phyloP scores from a whole-genome alignment of 2,329 filamentous ascomycete species.

The Colletotrichum tanaceti region DNA sequence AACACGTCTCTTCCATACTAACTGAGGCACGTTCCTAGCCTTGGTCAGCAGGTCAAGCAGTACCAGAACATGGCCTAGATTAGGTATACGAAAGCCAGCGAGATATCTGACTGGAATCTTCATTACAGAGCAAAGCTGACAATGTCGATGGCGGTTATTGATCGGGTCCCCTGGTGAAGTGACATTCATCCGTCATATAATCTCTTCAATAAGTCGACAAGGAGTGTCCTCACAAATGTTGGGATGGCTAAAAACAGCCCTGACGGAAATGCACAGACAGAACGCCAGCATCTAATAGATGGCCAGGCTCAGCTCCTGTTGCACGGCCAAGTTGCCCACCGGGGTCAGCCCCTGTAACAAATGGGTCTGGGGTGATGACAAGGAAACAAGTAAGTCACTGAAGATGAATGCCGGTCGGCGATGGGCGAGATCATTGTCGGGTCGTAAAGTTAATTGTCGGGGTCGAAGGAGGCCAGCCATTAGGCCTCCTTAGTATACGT shows the following conservation, averaged over 20 bases:
- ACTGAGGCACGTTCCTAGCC: no score
- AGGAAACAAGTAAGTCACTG: not conserved
- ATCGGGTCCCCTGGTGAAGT: not conserved
- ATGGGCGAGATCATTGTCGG: not conserved
- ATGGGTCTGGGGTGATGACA: not conserved
- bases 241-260: not conserved
- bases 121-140: not conserved
- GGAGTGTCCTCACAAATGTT: not conserved
- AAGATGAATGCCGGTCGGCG: not conserved
- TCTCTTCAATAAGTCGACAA: not conserved
- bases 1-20: not conserved
- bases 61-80: not conserved
- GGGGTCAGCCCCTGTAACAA: not conserved
- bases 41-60: not conserved
- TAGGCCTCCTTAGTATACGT: not conserved
- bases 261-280: conserved; percentile 8
- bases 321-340: not conserved
- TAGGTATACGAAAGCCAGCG: not conserved
- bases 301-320: conserved; percentile 8
- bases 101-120: not conserved
- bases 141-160: no score
- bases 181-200: not conserved
- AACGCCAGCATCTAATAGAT: not conserved
- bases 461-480: not conserved
- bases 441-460: not conserved